Conservation (phyloP, 2,329 filamentous ascomycete species). For the Immersiporthe knoxdaviesiana region DNA sequence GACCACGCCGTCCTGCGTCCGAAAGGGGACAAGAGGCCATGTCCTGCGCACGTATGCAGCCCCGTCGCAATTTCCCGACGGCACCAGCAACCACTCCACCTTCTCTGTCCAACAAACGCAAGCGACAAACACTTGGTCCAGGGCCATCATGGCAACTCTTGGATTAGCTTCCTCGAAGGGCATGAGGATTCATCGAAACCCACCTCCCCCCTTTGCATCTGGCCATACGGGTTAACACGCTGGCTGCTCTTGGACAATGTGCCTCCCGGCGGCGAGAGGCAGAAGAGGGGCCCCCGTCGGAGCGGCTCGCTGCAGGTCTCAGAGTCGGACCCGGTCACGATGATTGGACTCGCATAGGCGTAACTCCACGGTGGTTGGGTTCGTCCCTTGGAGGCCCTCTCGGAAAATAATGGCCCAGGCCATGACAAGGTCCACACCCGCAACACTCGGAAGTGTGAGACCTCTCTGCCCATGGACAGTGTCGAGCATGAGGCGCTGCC, state of each 20-base stretch:
- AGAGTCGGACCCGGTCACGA: background rate
- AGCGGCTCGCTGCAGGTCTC: background rate
- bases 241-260: background rate
- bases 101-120: conserved; percentile 17
- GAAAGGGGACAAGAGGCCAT: conserved; percentile 6
- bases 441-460: background rate
- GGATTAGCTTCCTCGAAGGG: conserved; percentile 4
- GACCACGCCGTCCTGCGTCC: background rate
- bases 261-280: background rate
- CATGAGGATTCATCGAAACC: background rate
- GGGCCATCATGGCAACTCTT: conserved; percentile 6
- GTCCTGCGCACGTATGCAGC: conserved; percentile 16
- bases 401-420: background rate
- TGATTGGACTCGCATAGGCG: background rate
- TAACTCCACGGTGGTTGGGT: background rate
- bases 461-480: background rate
- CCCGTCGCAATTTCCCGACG: conserved; percentile 25
- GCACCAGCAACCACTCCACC: conserved; percentile 16
- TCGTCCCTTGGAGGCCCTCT: background rate
- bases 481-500: background rate
- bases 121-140: background rate
- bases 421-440: background rate
- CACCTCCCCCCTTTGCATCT: background rate
- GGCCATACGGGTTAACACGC: background rate
- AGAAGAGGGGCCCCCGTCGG: background rate